Percentiles rank a stretch among this genome's conserved stretches.
Evolutionary conservation across 192 early-diverging fungal species (phyloP).

Genomic region (Gryganskiella cystojenkinii): DNA sequence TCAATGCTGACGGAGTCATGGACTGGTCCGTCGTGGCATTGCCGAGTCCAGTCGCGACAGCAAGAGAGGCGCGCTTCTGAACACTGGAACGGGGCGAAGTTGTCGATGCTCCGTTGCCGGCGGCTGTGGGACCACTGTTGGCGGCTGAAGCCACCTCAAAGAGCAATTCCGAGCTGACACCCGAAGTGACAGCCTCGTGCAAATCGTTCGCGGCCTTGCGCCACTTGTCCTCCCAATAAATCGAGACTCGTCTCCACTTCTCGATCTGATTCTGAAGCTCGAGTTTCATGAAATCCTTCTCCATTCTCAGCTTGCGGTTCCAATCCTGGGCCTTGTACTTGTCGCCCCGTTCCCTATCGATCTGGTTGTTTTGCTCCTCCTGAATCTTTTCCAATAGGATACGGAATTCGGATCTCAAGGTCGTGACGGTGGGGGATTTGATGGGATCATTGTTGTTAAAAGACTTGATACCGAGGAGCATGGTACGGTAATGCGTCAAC

Average conservation of each 20-base stretch:
- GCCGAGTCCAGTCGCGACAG: neutral
- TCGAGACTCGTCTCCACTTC: conserved; percentile 49
- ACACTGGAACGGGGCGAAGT: conserved; percentile 13
- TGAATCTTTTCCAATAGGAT: conserved; percentile 48
- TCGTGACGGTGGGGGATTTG: conserved; percentile 49
- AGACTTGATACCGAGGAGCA: conserved; percentile 52
- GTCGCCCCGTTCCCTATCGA: conserved; percentile 45
- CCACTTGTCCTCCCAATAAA: conserved; percentile 53
- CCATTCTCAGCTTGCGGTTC: conserved; percentile 52
- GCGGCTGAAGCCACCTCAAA: conserved; percentile 19
- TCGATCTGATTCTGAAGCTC: conserved; percentile 53
- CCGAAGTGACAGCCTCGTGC: conserved; percentile 47
- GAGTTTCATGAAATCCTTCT: conserved; percentile 54
- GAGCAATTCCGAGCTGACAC: conserved; percentile 32
- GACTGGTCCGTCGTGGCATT: conserved; percentile 7
- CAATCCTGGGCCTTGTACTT: conserved; percentile 51
- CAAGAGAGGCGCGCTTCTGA: conserved; percentile 28
- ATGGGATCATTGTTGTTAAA: conserved; percentile 54
- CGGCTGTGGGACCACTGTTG: neutral
- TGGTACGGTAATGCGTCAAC: conserved; percentile 43
- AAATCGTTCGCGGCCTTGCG: conserved; percentile 45
- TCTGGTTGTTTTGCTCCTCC: conserved; percentile 42
- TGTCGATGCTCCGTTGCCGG: neutral
- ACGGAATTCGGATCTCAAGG: conserved; percentile 46
- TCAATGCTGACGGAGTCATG: conserved; percentile 32